Base-by-base conservation (phyloP, 306 rosid genomes). In the Quercus suber region DNA sequence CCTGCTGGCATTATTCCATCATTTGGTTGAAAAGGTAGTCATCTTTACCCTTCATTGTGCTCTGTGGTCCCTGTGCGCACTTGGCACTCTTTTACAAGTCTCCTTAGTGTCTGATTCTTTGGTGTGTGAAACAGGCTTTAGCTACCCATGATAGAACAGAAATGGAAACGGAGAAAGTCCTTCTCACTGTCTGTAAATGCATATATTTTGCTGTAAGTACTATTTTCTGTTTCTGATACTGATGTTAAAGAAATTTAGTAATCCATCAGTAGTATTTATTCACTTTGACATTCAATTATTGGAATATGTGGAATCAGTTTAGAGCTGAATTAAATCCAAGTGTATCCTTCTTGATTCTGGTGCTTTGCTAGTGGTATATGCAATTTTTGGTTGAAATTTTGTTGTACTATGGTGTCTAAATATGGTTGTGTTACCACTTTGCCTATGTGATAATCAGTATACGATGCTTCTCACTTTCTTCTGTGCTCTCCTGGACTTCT, bases 151-250 rank as follows among this genome's bases (percentile, higher is more conserved):
- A 58, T 61, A 73, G 56, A 60, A 74, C 78, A 67, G 88, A 87
- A 65, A 75, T 69, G 70, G 91, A 91, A 81, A 80, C 64, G 25
- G 97, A 87, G 85, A 90, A 82, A 83, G 71, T 86, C 30, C 90
- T 93, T 70, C 93, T 90, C 79, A 77, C 88, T 63, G 80, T 88
- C 68, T 89, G 97, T 90, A 93, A 93, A 87, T 93, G 98, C 89
- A 73, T 93, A 49, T 87, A 90, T 85, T 91, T 88, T 81, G 81
- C 93, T 64, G 98, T 93, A 88, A 91, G 97, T 91, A 69, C 55
- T 72, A 77, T 55, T 79, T 73, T 79, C 58, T 64, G 4, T 75
- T 14, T 74, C 64, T 76, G 76, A 63, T 75, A 73, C 72, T 73
- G 61, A 25, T 70, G 76, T 17, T 81, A 67, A 55, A 37, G 67